These are phyloP conservation scores for Cucurbita argyrosperma DNA, from an alignment of 306 rosid genomes.

Conservation along the genomic window DNA sequence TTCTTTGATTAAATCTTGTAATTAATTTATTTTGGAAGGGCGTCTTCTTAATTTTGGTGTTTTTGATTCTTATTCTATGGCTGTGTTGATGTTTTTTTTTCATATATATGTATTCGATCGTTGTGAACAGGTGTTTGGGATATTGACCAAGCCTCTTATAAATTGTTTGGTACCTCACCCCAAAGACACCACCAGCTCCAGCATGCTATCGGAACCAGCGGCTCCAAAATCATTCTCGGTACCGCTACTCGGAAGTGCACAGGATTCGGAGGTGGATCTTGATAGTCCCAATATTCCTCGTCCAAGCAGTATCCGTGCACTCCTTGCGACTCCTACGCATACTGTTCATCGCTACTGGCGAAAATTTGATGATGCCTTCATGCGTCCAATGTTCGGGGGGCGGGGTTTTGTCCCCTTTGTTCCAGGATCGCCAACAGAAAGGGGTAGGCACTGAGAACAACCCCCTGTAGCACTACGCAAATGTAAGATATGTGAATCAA, in stretches of 20 bases:
- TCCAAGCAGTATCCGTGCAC: conserved; percentile 55
- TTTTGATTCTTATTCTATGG: background rate
- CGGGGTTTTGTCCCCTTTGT: conserved; percentile 77
- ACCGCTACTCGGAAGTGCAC: conserved; percentile 51
- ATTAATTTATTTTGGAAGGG: background rate
- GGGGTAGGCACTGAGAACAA: conserved; percentile 26
- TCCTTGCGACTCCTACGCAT: conserved; percentile 60
- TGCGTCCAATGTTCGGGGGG: conserved; percentile 97
- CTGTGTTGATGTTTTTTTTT: conserved; percentile 6
- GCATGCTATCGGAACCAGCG: conserved; percentile 33
- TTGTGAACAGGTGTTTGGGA: conserved; percentile 66
- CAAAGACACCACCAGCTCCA: conserved; percentile 50
- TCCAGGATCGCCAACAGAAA: conserved; percentile 47
- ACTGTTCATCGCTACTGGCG: conserved; percentile 85
- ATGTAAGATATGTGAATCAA: conserved; percentile 13
- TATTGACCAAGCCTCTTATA: conserved; percentile 89
- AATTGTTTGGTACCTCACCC: conserved; percentile 42
- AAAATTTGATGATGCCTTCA: conserved; percentile 61
- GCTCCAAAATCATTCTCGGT: conserved; percentile 42
- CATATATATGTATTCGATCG: background rate
- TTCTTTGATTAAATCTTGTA: background rate
- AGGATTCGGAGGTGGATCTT: conserved; percentile 48
- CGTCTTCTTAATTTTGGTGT: background rate
- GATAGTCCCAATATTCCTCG: conserved; percentile 15
- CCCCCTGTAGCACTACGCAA: background rate